Base-by-base conservation (phyloP, 2,329 filamentous ascomycete species). In the Nectriaceae sp. region DNA sequence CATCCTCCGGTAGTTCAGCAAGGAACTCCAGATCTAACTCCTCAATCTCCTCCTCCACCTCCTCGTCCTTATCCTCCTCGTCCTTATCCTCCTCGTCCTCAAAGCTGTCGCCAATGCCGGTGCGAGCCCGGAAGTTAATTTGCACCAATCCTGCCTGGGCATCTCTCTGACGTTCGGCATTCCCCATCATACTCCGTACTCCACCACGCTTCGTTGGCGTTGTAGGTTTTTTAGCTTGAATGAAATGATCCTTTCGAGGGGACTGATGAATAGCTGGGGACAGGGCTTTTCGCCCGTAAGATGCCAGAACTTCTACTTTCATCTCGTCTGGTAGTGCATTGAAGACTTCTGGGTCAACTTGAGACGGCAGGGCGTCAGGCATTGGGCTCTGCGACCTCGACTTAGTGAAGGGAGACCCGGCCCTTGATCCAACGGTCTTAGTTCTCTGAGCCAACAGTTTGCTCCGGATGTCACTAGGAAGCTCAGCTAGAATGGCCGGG, bases 321-420 rank as follows among this genome's bases (percentile, higher is more conserved):
- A 99, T 83, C 53, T 96, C 90, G 31, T 88, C 84, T 0, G 94
- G 94, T 1, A 99, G 75, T 1, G 89, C 89, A 36, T 86, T 82
- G 53, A 97, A 87, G 2, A 91, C 88, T 36, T 93, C 90, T 0
- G 84, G 85, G 62, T 99, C 94, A 18, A 97, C 78, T 59, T 96
- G 89, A 1, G 90, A 90, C 21, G 90, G 84, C 2, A 85, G 87
- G 21, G 48, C 26, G 10, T 65, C 65, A 3, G 68, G 69, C 36
- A 70, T 70, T 11, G 74, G 70, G 50, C 72, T 71, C 31, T 71
- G 66, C 1, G 74, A 70, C 37, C 69, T 70, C 54, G 52, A 63
- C 20, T 24, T 56, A 63, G 13, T 8, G 13, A 36, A 66, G 65
- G 47, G 64, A 53, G 26, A 67, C 60, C 49, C 68, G 52, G 38